Evolutionary conservation across 2,329 filamentous ascomycete species (phyloP), one percentile per base, ranked within the genome.

Genomic region (Ascochyta viciae-villosae): DNA sequence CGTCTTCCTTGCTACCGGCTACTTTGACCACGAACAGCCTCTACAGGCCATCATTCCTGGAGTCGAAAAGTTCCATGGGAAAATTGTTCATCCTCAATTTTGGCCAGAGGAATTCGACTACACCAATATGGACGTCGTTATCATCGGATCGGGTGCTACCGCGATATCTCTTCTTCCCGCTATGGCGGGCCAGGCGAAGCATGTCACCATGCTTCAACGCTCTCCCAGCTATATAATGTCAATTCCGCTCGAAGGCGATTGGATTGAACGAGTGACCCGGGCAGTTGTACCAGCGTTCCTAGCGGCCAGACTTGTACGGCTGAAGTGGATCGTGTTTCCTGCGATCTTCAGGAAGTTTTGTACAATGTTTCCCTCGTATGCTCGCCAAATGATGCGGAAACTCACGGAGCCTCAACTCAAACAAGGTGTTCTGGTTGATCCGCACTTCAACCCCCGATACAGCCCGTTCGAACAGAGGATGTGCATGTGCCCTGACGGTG

Each of bases 81-180:
- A 79, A 35, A 75, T 87, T 16, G 77, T 89, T 2, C 87, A 90
- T 60, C 88, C 88, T 0, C 88, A 90, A 62, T 90, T 89, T 75
- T 92, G 89, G 89, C 87, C 88, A 0, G 77, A 86, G 46, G 80
- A 85, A 39, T 76, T 88, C 39, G 83, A 89, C 66, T 87, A 89
- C 66, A 72, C 78, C 1, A 78, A 80, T 69, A 90, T 91, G 72
- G 82, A 83, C 29, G 78, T 92, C 13, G 82, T 89, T 48, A 81
- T 92, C 53, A 84, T 93, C 58, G 90, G 90, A 19, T 88, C 84
- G 22, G 91, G 91, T 15, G 90, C 90, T 6, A 94, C 91, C 0
- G 89, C 90, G 15, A 75, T 92, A 45, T 93, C 90, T 0, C 80
- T 95, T 0, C 72, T 94, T 3, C 91, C 90, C 0, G 82, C 80